Percentiles rank a stretch among this genome's conserved stretches.
These are phyloP conservation scores for Polyporus tsugae DNA, from an alignment of 1,284 basidiomycete genomes.

Conservation along the genomic window DNA sequence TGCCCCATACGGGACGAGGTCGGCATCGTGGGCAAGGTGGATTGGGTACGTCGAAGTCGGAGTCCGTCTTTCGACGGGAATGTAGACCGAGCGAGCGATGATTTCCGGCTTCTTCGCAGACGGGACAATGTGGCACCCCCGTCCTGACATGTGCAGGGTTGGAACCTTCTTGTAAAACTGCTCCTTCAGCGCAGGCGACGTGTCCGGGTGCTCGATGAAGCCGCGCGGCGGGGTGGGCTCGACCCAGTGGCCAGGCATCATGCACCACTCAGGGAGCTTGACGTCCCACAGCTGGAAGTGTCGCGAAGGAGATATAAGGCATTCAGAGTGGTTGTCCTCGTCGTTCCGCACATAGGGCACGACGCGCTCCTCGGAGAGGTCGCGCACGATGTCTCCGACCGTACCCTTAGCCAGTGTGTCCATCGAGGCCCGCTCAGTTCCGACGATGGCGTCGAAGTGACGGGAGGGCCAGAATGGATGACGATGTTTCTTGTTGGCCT, in stretches of 20 bases:
- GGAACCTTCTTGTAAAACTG: conserved; percentile 24
- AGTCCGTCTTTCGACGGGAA: conserved; percentile 13
- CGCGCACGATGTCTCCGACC: conserved; percentile 10
- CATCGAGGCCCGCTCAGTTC: neutral
- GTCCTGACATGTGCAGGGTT: conserved; percentile 12
- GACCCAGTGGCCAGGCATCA: conserved; percentile 24
- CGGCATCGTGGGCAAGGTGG: neutral
- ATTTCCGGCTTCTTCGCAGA: conserved; percentile 16
- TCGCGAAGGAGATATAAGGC: neutral
- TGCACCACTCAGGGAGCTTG: conserved; percentile 22
- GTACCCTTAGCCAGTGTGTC: neutral
- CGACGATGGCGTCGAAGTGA: conserved; percentile 15
- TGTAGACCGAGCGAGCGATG: conserved; percentile 18
- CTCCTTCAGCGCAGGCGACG: conserved; percentile 1
- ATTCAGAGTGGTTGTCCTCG: conserved; percentile 10
- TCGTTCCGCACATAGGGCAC: conserved; percentile 29
- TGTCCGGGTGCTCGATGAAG: conserved; percentile 1
- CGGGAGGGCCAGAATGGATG: conserved; percentile 22
- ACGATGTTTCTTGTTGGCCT: conserved; percentile 23
- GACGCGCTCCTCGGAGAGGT: conserved; percentile 3
- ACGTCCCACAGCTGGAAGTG: conserved; percentile 18
- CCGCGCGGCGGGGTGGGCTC: conserved; percentile 20
- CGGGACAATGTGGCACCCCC: conserved; percentile 20
- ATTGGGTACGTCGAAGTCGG: too few species aligned
- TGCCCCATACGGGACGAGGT: conserved; percentile 14